phyloP scores from a whole-genome alignment of 768 basidiomycete species.

The Boletales sp. region DNA sequence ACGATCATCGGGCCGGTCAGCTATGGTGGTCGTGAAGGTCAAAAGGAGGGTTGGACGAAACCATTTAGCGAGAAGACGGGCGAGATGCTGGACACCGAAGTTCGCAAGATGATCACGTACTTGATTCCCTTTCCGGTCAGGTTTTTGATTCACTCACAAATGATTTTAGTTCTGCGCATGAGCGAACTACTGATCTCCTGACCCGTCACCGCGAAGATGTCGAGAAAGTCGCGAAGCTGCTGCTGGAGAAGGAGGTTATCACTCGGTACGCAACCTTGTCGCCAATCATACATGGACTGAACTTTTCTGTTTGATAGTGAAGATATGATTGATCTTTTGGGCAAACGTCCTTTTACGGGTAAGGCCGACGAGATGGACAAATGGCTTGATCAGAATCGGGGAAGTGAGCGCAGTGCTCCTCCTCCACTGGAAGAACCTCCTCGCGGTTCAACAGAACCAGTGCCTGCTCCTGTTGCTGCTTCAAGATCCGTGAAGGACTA shows the following conservation, averaged over 20 bases:
- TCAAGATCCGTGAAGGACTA: slow-evolving; percentile 35
- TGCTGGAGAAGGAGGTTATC: slow-evolving; percentile 95
- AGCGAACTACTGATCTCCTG: slow-evolving; percentile 77
- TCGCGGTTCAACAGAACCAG: slow-evolving; percentile 37
- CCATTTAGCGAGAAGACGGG: slow-evolving; percentile 98
- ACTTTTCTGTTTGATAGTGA: slow-evolving; percentile 45
- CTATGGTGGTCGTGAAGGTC: slow-evolving; percentile 84
- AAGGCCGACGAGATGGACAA: slow-evolving; percentile 93
- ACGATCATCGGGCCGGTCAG: slow-evolving; percentile 91
- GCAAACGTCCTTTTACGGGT: slow-evolving; percentile 77
- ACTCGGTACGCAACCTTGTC: slow-evolving; percentile 58
- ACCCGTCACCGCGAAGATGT: slow-evolving; percentile 82
- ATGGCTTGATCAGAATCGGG: slow-evolving; percentile 84
- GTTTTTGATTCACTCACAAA: slow-evolving; percentile 2
- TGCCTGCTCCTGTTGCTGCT: slow-evolving; percentile 49
- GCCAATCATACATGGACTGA: neutral
- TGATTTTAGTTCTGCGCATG: slow-evolving; percentile 61
- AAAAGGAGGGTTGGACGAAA: slow-evolving; percentile 89
- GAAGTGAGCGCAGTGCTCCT: slow-evolving; percentile 56
- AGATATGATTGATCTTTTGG: slow-evolving; percentile 82
- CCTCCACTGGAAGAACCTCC: slow-evolving; percentile 54
- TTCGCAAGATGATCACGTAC: slow-evolving; percentile 92
- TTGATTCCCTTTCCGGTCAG: slow-evolving; percentile 15
- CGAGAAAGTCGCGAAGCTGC: slow-evolving; percentile 86
- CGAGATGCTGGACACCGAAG: slow-evolving; percentile 87